phyloP scores from a whole-genome alignment of 768 basidiomycete species.

The Lentinula edodes region DNA sequence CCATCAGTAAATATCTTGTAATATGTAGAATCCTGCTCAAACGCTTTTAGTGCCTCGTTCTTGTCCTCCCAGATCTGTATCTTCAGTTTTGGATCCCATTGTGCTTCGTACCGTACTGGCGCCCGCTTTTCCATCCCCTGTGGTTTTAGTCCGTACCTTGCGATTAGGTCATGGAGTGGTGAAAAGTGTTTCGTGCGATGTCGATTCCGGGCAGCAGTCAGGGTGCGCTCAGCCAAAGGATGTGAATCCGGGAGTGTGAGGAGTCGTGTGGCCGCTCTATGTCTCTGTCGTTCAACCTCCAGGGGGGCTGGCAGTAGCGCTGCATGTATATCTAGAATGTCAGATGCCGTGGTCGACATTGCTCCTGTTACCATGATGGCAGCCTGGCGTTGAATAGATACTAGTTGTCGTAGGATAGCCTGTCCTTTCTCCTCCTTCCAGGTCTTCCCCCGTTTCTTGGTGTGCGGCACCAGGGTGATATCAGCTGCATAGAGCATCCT shows the following conservation, averaged over 20 bases:
- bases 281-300: not conserved
- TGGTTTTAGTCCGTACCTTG: not conserved
- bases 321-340: conserved; percentile 9
- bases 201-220: not conserved
- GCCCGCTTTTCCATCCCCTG: not conserved
- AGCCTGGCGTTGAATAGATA: not conserved
- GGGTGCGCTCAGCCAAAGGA: not conserved
- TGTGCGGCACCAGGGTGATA: not conserved
- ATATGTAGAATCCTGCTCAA: not conserved
- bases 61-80: not conserved
- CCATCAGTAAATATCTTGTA: conserved; percentile 11
- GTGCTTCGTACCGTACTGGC: not conserved
- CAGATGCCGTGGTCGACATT: conserved; percentile 5
- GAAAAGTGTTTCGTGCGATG: conserved; percentile 4
- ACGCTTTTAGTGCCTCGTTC: not conserved
- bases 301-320: conserved; percentile 9
- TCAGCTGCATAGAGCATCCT: not conserved
- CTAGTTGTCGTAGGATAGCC: not conserved
- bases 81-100: not conserved
- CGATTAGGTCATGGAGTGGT: conserved; percentile 11
- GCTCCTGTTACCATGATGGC: conserved; percentile 5
- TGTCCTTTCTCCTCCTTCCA: not conserved
- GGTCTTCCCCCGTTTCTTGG: not conserved
- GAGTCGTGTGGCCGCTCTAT: conserved; percentile 4
- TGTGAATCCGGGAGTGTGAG: conserved; percentile 5